Evolutionary conservation across 306 rosid species (phyloP).

Genomic region (Sindora glabra): DNA sequence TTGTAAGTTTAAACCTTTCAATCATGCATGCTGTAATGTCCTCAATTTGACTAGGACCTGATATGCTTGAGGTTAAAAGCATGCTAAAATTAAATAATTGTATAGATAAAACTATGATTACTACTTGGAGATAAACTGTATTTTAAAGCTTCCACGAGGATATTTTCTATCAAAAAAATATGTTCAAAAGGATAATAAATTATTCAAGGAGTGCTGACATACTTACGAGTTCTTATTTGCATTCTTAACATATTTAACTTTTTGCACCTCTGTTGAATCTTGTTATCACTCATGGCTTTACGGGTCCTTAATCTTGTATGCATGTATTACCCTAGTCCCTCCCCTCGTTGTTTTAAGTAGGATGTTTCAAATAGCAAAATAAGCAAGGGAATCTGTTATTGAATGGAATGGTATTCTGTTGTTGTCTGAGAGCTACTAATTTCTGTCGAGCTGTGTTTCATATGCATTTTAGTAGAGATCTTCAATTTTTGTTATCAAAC

Average conservation of each 20-base stretch:
- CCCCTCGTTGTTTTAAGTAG: neutral
- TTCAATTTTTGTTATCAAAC: constrained; percentile 1
- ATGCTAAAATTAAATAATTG: neutral
- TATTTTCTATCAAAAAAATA: neutral
- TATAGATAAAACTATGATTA: neutral
- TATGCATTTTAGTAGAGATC: neutral
- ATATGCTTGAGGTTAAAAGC: neutral
- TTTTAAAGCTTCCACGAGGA: neutral
- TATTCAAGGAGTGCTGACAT: neutral
- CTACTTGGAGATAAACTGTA: neutral
- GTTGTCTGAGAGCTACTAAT: neutral
- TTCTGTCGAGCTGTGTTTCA: neutral
- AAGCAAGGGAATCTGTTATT: neutral
- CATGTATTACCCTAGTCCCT: neutral
- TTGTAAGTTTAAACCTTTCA: too few relatives aligned
- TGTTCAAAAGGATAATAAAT: too few relatives aligned
- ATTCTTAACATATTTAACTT: neutral
- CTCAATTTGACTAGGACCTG: neutral
- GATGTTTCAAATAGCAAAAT: neutral
- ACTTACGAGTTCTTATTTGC: neutral
- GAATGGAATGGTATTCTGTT: neutral
- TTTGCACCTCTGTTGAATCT: neutral
- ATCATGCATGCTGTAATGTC: too few relatives aligned
- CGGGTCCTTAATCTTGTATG: too few relatives aligned
- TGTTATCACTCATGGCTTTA: neutral